These are phyloP conservation scores for Acanthamoeba lenticulata DNA, from an alignment of 208 protist genomes.

Conservation along the genomic window DNA sequence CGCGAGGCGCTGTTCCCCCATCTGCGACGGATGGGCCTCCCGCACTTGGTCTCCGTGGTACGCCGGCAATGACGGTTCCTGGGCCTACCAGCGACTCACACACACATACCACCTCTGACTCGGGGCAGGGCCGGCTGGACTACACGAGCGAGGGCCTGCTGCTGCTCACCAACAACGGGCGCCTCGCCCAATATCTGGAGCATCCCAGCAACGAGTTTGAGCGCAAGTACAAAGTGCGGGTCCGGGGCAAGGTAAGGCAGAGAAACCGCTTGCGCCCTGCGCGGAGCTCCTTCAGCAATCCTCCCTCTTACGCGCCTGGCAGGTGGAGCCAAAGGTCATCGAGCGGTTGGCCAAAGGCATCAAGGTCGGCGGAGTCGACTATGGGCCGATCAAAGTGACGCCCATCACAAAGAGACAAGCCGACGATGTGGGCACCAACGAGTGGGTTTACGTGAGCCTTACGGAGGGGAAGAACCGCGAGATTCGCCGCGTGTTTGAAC, in stretches of 20 bases:
- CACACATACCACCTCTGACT: neutral
- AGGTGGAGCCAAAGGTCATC: constrained; percentile 22
- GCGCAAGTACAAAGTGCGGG: constrained; percentile 4
- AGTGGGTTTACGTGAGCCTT: constrained; percentile 1
- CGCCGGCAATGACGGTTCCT: too few species aligned
- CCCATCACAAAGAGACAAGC: neutral
- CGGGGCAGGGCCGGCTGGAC: neutral
- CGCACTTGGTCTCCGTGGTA: neutral
- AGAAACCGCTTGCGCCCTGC: neutral
- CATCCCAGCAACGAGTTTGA: neutral
- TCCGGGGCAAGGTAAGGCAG: neutral
- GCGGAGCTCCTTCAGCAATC: neutral
- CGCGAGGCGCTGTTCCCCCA: constrained; percentile 16
- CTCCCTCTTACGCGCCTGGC: neutral
- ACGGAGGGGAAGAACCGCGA: constrained; percentile 52
- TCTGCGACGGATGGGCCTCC: constrained; percentile 27
- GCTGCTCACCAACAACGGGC: constrained; percentile 40
- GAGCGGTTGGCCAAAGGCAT: neutral
- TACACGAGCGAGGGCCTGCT: constrained; percentile 50
- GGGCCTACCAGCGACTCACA: neutral
- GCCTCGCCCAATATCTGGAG: constrained; percentile 14
- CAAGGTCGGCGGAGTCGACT: neutral
- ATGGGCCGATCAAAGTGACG: constrained; percentile 1
- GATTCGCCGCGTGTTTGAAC: constrained; percentile 6
- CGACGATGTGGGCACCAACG: neutral